phyloP scores from a whole-genome alignment of 768 basidiomycete genomes.

The Pleurotus citrinopileatus region DNA sequence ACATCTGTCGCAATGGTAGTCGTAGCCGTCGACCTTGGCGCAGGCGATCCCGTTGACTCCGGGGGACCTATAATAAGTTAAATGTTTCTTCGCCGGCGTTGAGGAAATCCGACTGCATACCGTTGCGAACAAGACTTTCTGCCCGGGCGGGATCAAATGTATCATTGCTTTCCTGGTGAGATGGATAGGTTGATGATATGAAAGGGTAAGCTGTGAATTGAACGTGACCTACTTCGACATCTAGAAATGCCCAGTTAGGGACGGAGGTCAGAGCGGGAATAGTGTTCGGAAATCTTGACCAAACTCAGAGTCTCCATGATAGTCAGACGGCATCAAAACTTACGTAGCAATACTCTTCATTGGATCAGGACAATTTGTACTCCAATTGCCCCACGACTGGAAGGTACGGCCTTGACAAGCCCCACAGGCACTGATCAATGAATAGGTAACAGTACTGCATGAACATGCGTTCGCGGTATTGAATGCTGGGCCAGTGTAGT shows the following conservation, averaged over 20 bases:
- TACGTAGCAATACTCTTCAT: constrained; percentile 20
- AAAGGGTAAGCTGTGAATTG: too few relatives aligned
- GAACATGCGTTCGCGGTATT: constrained; percentile 38
- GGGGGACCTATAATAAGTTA: constrained; percentile 10
- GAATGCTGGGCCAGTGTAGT: constrained; percentile 14
- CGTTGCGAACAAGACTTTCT: constrained; percentile 12
- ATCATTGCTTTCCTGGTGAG: constrained; percentile 26
- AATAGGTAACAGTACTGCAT: constrained; percentile 57
- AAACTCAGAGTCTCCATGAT: background rate
- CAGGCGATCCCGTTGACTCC: constrained; percentile 10
- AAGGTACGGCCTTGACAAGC: constrained; percentile 45
- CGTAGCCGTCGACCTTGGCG: constrained; percentile 1
- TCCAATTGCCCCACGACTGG: constrained; percentile 51
- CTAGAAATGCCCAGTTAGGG: constrained; percentile 63
- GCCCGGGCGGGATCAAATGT: constrained; percentile 35
- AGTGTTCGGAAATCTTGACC: constrained; percentile 39
- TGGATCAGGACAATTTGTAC: constrained; percentile 39
- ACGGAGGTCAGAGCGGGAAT: constrained; percentile 48
- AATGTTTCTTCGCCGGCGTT: background rate
- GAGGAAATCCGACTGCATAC: background rate
- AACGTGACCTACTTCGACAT: constrained; percentile 33
- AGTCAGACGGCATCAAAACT: background rate
- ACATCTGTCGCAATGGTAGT: constrained; percentile 3
- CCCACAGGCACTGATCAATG: constrained; percentile 54
- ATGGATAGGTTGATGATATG: constrained; percentile 5